Evolutionary conservation across 805 yeast genomes (phyloP).

Genomic region (Ogataea polymorpha): DNA sequence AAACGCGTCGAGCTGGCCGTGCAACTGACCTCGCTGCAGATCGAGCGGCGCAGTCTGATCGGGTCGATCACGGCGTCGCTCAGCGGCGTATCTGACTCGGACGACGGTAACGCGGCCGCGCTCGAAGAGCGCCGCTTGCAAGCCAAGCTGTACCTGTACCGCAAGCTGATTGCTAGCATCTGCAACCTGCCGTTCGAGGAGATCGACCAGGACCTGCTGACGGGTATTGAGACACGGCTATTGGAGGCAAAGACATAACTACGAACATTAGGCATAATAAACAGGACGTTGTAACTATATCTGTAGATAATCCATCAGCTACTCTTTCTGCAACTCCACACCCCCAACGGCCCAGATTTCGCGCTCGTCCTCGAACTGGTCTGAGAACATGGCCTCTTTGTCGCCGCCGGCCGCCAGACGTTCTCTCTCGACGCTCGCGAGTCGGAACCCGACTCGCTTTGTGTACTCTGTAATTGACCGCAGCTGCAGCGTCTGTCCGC

Average conservation of each 20-base stretch:
- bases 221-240: slow-evolving; percentile 62
- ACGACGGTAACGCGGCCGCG: slow-evolving; percentile 13
- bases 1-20: slow-evolving; percentile 31
- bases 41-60: slow-evolving; percentile 37
- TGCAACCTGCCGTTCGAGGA: slow-evolving; percentile 79
- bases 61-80: slow-evolving; percentile 20
- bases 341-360: slow-evolving; percentile 91
- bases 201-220: slow-evolving; percentile 71
- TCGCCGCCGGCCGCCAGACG: slow-evolving; percentile 89
- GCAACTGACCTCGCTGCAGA: slow-evolving; percentile 40
- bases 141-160: slow-evolving; percentile 50
- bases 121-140: slow-evolving; percentile 19
- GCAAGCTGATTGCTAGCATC: slow-evolving; percentile 70
- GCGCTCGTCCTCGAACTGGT: slow-evolving; percentile 77
- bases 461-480: slow-evolving; percentile 88
- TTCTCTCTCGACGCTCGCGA: slow-evolving; percentile 85
- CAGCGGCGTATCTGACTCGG: slow-evolving; percentile 17
- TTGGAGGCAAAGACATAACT: slow-evolving; percentile 10
- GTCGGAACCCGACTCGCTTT: slow-evolving; percentile 81
- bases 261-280: background rate
- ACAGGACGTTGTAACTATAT: no score
- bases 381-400: slow-evolving; percentile 78
- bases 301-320: background rate
- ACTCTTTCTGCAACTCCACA: slow-evolving; percentile 41
- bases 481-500: slow-evolving; percentile 48